Base-by-base conservation (phyloP, 495 filamentous ascomycete genomes). In the Aspergillus kassunensis region DNA sequence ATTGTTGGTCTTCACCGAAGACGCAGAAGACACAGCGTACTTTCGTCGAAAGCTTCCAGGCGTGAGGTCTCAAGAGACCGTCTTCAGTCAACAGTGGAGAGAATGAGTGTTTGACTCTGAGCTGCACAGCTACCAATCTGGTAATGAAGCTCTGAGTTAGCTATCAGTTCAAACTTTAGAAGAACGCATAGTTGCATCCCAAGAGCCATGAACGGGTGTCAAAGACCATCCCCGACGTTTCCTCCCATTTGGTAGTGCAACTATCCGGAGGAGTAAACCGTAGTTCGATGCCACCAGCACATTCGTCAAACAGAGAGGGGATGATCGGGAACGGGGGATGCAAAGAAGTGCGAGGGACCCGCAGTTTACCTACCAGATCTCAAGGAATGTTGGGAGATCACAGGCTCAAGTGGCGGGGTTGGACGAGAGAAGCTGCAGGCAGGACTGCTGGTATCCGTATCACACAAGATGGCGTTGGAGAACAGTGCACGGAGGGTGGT, bases 361-460 rank as follows among this genome's bases (percentile, higher is more conserved):
- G 49, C 44, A 40, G 45, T 50, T 57, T n/a, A n/a, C n/a, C n/a
- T 49, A 58, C 55, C 45, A 49, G 49, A 41, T 37, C 41, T 49
- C 34, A 39, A 53, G 42, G 23, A 9, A 37, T 10, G 15, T 33
- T 20, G 34, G 44, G 23, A 37, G 44, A 37, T 49, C 36, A 55
- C 24, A 35, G 43, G 37, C 19, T 37, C 36, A 33, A 42, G 37
- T 23, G 36, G 39, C 36, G 44, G 52, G 52, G 24, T 27, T 36
- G 36, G 42, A 36, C 10, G 29, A 29, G 30, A 35, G 46, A 37
- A 55, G 45, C 20, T 49, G 44, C 36, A 49, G 52, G 39, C 25
- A 42, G 27, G 5, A 23, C 39, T 13, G 24, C 1, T 12, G 15
- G 51, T 53, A 40, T 13, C 42, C 51, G 30, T 46, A 31, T 46